Evolutionary conservation across 148 eudicot genomes (phyloP).

Genomic region (Fagopyrum esculentum): DNA sequence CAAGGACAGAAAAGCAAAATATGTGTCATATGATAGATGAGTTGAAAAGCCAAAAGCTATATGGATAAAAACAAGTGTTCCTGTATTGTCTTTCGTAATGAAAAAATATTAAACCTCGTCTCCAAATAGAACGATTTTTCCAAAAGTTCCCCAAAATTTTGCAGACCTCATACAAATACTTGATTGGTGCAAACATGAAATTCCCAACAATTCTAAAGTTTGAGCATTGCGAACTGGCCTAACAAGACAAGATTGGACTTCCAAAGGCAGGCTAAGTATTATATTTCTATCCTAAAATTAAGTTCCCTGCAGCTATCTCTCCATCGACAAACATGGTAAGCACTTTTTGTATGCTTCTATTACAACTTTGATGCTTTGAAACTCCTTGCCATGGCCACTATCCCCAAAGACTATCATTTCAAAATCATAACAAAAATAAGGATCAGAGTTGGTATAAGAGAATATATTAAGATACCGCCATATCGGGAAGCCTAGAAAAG

Average conservation of each 20-base stretch:
- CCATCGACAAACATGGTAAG: background rate
- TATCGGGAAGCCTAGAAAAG: background rate
- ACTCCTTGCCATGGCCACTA: background rate
- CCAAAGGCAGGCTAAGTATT: background rate
- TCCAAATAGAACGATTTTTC: background rate
- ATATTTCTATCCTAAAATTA: background rate
- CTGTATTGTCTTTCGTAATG: background rate
- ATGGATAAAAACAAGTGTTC: background rate
- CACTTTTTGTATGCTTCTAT: background rate
- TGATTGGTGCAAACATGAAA: background rate
- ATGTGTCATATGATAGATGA: no score
- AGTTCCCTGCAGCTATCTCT: background rate
- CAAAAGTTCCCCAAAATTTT: background rate
- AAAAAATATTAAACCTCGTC: background rate
- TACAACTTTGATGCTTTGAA: background rate
- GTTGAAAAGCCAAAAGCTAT: background rate
- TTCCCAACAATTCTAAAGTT: background rate
- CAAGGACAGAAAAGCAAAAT: no score
- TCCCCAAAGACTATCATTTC: background rate
- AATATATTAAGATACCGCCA: background rate
- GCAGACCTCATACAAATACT: background rate
- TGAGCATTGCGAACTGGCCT: background rate
- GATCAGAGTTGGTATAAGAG: background rate
- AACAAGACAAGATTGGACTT: background rate
- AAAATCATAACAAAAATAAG: background rate